Conservation (phyloP, 805 yeast genomes). For the Suhomyces kilbournensis region DNA sequence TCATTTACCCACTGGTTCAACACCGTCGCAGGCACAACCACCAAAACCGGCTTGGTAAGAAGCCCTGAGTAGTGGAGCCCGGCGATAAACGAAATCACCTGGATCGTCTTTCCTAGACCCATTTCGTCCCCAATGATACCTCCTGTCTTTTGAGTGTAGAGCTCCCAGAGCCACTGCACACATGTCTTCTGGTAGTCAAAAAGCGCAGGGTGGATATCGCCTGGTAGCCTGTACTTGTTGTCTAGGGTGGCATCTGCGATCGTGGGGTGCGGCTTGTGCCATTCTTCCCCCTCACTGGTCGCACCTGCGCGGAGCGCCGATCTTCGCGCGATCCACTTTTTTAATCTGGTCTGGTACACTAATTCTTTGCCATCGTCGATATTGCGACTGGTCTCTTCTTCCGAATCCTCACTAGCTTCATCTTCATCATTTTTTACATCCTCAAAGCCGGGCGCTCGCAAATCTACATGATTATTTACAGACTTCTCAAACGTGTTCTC, state of each 20-base stretch:
- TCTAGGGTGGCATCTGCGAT: constrained; percentile 73
- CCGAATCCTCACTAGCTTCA: constrained; percentile 11
- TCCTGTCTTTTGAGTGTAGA: constrained; percentile 85
- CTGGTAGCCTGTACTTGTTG: constrained; percentile 73
- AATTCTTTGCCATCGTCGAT: constrained; percentile 81
- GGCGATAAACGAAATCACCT: constrained; percentile 85
- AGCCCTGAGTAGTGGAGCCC: constrained; percentile 81
- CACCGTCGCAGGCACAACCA: constrained; percentile 97
- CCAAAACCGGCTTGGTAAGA: constrained; percentile 71
- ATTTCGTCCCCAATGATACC: constrained; percentile 97
- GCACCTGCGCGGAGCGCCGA: constrained; percentile 35
- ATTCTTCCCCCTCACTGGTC: constrained; percentile 44
- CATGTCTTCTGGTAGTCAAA: constrained; percentile 95
- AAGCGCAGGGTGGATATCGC: constrained; percentile 80
- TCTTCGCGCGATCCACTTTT: constrained; percentile 57
- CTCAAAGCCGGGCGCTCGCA: constrained; percentile 52
- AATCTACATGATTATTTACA: constrained; percentile 38
- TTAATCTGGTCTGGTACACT: constrained; percentile 57
- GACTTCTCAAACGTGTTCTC: constrained; percentile 48
- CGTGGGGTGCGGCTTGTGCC: constrained; percentile 74
- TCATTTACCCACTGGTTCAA: constrained; percentile 97
- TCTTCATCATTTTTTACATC: constrained; percentile 13
- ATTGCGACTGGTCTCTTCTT: constrained; percentile 22
- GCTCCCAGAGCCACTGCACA: constrained; percentile 96
- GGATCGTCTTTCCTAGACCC: constrained; percentile 97